Conservation (phyloP, 495 filamentous ascomycete genomes). For the Acidiella bohemica region DNA sequence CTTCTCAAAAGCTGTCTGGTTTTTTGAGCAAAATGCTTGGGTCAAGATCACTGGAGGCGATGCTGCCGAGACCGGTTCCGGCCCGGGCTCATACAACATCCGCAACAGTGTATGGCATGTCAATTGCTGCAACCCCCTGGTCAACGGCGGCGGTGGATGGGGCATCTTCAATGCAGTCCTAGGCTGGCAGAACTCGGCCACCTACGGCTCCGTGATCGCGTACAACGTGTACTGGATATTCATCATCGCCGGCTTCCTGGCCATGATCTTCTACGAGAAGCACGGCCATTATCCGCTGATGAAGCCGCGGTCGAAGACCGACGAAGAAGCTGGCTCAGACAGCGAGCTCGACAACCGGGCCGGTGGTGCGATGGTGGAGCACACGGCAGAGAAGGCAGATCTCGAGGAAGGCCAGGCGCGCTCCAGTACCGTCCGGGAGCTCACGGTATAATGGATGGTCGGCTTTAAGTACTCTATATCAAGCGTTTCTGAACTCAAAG, state of each 20-base stretch:
- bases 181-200: constrained; percentile 84
- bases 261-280: constrained; percentile 54
- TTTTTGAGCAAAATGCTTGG: constrained; percentile 51
- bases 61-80: constrained; percentile 56
- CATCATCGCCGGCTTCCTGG: constrained; percentile 46
- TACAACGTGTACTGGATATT: constrained; percentile 83
- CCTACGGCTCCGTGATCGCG: constrained; percentile 66
- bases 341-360: not conserved
- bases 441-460: too few relatives aligned
- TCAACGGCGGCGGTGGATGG: constrained; percentile 71
- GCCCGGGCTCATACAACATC: constrained; percentile 82
- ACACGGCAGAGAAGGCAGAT: not conserved
- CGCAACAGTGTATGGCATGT: constrained; percentile 78
- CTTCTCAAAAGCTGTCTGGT: constrained; percentile 65
- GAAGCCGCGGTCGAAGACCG: constrained; percentile 22
- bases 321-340: not conserved
- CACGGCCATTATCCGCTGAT: constrained; percentile 53
- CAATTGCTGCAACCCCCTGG: constrained; percentile 66
- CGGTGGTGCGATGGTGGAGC: not conserved
- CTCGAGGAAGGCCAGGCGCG: too few relatives aligned
- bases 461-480: too few relatives aligned
- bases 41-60: constrained; percentile 56
- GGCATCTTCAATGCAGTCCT: constrained; percentile 75
- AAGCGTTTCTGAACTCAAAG: too few relatives aligned
- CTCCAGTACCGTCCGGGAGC: too few relatives aligned